Conservation (phyloP, 768 basidiomycete genomes). For the Cystofilobasidium capitatum region DNA sequence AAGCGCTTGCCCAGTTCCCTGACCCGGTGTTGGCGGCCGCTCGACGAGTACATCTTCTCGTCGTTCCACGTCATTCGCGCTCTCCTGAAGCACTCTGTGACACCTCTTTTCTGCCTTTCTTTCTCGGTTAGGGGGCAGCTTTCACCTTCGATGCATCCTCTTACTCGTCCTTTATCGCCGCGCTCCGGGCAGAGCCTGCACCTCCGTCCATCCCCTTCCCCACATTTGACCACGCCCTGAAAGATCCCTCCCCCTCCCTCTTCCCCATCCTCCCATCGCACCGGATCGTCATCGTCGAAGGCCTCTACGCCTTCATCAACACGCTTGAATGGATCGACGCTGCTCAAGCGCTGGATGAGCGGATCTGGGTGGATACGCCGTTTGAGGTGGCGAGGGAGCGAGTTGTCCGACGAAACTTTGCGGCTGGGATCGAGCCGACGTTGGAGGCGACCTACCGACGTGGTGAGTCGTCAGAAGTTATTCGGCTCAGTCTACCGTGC, state of each 20-base stretch:
- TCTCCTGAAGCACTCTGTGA: slow-evolving; percentile 49
- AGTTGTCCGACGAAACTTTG: slow-evolving; percentile 9
- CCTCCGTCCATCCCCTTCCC: slow-evolving; percentile 50
- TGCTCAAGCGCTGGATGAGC: slow-evolving; percentile 58
- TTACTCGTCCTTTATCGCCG: slow-evolving; percentile 59
- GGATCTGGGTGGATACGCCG: slow-evolving; percentile 12
- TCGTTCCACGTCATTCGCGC: not conserved
- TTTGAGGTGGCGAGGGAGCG: not conserved
- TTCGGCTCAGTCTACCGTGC: not conserved
- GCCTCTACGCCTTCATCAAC: slow-evolving; percentile 74
- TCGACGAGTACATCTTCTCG: not conserved
- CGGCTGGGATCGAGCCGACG: slow-evolving; percentile 16
- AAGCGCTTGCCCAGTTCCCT: slow-evolving; percentile 62
- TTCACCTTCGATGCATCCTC: slow-evolving; percentile 80
- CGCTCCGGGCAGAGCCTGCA: slow-evolving; percentile 45
- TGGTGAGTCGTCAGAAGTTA: not conserved
- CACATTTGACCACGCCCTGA: slow-evolving; percentile 75
- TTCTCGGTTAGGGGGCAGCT: slow-evolving; percentile 51
- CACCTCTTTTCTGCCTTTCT: slow-evolving; percentile 44
- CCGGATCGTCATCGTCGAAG: slow-evolving; percentile 76
- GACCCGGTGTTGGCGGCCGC: not conserved
- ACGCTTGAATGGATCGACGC: slow-evolving; percentile 63
- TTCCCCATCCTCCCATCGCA: slow-evolving; percentile 54
- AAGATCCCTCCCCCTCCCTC: slow-evolving; percentile 64
- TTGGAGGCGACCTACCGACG: slow-evolving; percentile 5